Percentiles rank a stretch among this genome's conserved stretches.
Conservation (phyloP, 768 basidiomycete genomes). For the Russula vinacea region DNA sequence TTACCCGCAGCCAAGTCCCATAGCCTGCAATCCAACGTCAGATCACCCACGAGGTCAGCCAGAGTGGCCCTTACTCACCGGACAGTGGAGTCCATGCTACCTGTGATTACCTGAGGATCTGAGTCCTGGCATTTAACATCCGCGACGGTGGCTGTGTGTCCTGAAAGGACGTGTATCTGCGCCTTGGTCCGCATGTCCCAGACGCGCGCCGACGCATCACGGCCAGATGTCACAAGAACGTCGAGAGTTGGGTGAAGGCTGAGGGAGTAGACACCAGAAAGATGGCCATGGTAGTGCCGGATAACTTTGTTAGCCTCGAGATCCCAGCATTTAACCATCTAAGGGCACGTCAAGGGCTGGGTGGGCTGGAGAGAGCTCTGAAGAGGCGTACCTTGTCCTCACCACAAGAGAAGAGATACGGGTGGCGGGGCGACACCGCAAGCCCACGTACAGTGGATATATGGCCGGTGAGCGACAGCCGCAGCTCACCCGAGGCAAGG, state of each 20-base stretch:
- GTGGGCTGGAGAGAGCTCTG: not conserved
- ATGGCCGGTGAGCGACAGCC: constrained; percentile 94
- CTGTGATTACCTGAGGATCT: constrained; percentile 97
- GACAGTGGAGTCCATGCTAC: constrained; percentile 96
- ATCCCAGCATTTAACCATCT: constrained; percentile 99
- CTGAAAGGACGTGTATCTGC: constrained; percentile 87
- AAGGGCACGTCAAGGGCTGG: constrained; percentile 8
- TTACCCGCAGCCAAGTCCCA: constrained; percentile 99
- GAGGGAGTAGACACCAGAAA: constrained; percentile 95
- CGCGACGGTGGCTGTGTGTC: constrained; percentile 93
- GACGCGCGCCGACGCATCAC: constrained; percentile 94
- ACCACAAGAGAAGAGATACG: constrained; percentile 95
- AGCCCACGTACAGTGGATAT: constrained; percentile 95
- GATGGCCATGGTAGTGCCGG: constrained; percentile 96
- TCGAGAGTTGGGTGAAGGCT: constrained; percentile 94
- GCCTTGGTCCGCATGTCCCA: constrained; percentile 99
- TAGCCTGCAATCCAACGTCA: constrained; percentile 46
- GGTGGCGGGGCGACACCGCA: constrained; percentile 89
- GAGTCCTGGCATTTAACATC: constrained; percentile 96
- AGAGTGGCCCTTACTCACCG: constrained; percentile 48
- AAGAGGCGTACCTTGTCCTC: constrained; percentile 82
- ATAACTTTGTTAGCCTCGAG: constrained; percentile 99
- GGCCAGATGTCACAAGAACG: constrained; percentile 89
- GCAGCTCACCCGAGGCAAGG: constrained; percentile 93
- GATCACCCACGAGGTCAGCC: constrained; percentile 5